Percentiles rank a stretch among this genome's conserved stretches.
Conservation (phyloP, 495 filamentous ascomycete genomes). For the Daldinia grandis region DNA sequence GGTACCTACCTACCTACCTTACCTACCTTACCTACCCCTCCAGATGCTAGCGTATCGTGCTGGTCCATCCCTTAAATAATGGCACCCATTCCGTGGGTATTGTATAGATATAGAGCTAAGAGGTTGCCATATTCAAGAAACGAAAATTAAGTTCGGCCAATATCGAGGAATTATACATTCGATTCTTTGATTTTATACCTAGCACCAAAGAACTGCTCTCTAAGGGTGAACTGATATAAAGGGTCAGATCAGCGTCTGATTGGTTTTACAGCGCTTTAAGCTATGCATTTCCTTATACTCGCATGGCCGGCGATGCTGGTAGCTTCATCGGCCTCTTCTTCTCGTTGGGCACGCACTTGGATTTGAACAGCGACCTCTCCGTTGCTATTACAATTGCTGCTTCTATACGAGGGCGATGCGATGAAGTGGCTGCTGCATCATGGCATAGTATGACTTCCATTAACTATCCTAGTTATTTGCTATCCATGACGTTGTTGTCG, state of each 20-base stretch:
- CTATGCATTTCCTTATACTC: constrained; percentile 48
- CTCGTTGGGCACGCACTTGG: constrained; percentile 60
- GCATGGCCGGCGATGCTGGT: constrained; percentile 56
- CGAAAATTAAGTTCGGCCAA: constrained; percentile 38
- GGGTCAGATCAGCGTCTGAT: constrained; percentile 52
- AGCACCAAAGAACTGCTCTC: constrained; percentile 39
- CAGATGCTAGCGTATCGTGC: constrained; percentile 55
- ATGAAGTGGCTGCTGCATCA: constrained; percentile 50
- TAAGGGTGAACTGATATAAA: constrained; percentile 42
- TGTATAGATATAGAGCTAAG: constrained; percentile 50
- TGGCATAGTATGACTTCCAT: constrained; percentile 51
- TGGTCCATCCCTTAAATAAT: constrained; percentile 58
- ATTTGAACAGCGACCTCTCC: constrained; percentile 54
- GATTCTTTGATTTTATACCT: constrained; percentile 47
- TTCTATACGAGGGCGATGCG: constrained; percentile 47
- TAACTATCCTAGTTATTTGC: constrained; percentile 36
- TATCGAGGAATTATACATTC: constrained; percentile 52
- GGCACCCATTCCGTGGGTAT: constrained; percentile 54
- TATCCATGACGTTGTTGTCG: constrained; percentile 52
- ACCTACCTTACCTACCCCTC: too few species aligned
- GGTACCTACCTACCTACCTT: too few species aligned
- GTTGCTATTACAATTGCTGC: constrained; percentile 53
- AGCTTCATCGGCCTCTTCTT: constrained; percentile 58
- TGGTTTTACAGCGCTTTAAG: constrained; percentile 53
- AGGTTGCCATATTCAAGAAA: constrained; percentile 43